These are phyloP conservation scores for Botrytis sinoallii DNA, from an alignment of 2,329 filamentous ascomycete species.

Conservation along the genomic window DNA sequence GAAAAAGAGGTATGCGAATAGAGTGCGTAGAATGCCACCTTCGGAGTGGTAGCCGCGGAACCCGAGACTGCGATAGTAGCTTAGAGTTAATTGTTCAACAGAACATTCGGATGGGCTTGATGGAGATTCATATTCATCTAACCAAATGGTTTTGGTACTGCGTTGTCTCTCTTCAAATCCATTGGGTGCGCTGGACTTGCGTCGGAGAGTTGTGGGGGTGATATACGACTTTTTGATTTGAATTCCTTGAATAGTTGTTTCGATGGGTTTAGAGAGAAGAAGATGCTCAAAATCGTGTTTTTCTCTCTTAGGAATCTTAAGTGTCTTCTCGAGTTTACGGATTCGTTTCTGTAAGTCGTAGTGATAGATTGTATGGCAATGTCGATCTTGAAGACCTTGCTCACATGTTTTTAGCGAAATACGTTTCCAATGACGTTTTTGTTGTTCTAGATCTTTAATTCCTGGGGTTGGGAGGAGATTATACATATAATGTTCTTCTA, in stretches of 20 bases:
- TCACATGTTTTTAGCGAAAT: conserved; percentile 80
- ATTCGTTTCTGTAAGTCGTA: conserved; percentile 93
- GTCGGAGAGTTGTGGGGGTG: conserved; percentile 26
- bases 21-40: conserved; percentile 84
- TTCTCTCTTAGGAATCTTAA: conserved; percentile 77
- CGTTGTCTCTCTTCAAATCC: conserved; percentile 37
- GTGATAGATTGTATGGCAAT: conserved; percentile 90
- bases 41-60: conserved; percentile 97
- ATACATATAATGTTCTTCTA: conserved; percentile 95
- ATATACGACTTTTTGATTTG: conserved; percentile 64
- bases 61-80: conserved; percentile 71
- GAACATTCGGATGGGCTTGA: conserved; percentile 66
- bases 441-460: conserved; percentile 47
- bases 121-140: conserved; percentile 67
- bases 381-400: conserved; percentile 76
- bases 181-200: conserved; percentile 10
- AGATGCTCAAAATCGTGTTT: conserved; percentile 95
- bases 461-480: conserved; percentile 41
- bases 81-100: conserved; percentile 93
- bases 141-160: conserved; percentile 78
- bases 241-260: conserved; percentile 73
- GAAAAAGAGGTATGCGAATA: conserved; percentile 88
- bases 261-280: conserved; percentile 68
- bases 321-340: conserved; percentile 80
- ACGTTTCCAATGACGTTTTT: conserved; percentile 80